Percentiles rank a stretch among this genome's conserved stretches.
Conservation (phyloP, 257 asterid species). For the Solanum pennellii region DNA sequence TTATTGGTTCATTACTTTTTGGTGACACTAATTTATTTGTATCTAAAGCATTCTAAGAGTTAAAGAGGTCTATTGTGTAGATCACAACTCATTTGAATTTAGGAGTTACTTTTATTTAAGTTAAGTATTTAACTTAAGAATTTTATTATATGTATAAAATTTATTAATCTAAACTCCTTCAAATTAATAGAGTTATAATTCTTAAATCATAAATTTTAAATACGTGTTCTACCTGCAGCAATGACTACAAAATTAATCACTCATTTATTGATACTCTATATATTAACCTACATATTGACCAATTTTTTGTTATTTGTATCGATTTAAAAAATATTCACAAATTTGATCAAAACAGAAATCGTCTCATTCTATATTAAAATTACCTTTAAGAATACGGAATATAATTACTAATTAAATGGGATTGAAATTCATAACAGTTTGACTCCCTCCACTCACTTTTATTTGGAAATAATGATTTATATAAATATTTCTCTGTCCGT, state of each 20-base stretch:
- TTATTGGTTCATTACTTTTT: background rate
- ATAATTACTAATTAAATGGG: background rate
- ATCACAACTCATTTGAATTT: background rate
- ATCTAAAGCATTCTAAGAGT: background rate
- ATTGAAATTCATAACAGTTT: background rate
- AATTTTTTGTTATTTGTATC: background rate
- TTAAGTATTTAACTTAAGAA: background rate
- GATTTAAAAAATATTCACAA: background rate
- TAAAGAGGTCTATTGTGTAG: too few relatives aligned
- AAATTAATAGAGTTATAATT: background rate
- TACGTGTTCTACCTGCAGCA: background rate
- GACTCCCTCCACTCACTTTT: too few relatives aligned
- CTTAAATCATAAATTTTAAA: background rate
- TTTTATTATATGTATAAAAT: background rate
- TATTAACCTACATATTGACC: background rate
- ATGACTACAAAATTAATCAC: background rate
- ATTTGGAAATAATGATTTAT: too few relatives aligned
- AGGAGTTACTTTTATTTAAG: background rate
- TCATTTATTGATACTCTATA: background rate
- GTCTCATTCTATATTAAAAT: background rate
- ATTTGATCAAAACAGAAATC: background rate
- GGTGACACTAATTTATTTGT: background rate
- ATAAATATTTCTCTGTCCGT: too few relatives aligned
- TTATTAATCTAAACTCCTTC: background rate
- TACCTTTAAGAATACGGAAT: background rate